Percentiles rank a stretch among this genome's conserved stretches.
phyloP scores from a whole-genome alignment of 2,329 filamentous ascomycete genomes.

The Celoporthe dispersa region DNA sequence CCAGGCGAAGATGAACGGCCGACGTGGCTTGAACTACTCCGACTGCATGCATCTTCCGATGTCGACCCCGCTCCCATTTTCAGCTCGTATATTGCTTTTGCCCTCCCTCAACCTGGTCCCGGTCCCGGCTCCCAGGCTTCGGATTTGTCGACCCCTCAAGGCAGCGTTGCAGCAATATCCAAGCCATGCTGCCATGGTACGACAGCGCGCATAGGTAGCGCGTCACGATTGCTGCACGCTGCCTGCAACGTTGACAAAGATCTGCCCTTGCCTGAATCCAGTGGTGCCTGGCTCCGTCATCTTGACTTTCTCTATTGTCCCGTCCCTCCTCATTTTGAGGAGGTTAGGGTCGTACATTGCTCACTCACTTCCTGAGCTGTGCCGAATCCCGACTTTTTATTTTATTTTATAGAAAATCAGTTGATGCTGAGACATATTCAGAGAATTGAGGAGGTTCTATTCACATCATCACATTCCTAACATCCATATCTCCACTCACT shows the following conservation, averaged over 20 bases:
- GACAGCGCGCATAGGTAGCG: conserved; percentile 5
- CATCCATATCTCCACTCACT: background rate
- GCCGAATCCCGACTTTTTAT: background rate
- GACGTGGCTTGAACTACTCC: background rate
- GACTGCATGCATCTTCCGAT: background rate
- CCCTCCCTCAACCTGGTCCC: background rate
- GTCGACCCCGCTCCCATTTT: background rate
- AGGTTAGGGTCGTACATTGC: background rate
- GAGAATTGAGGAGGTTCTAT: background rate
- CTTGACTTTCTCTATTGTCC: background rate
- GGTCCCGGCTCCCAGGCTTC: background rate
- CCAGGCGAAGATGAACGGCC: background rate
- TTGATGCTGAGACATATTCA: background rate
- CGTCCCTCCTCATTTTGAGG: background rate
- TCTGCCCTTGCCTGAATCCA: background rate
- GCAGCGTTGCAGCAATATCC: background rate
- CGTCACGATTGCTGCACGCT: background rate
- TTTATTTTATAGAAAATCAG: no score
- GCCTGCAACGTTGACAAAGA: background rate
- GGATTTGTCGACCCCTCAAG: background rate
- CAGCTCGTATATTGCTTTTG: background rate
- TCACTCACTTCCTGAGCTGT: background rate
- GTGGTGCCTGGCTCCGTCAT: background rate
- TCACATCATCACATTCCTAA: background rate
- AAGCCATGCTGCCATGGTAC: background rate